Evolutionary conservation across 2,329 filamentous ascomycete species (phyloP).

Genomic region (Chaetomiaceae sp.): DNA sequence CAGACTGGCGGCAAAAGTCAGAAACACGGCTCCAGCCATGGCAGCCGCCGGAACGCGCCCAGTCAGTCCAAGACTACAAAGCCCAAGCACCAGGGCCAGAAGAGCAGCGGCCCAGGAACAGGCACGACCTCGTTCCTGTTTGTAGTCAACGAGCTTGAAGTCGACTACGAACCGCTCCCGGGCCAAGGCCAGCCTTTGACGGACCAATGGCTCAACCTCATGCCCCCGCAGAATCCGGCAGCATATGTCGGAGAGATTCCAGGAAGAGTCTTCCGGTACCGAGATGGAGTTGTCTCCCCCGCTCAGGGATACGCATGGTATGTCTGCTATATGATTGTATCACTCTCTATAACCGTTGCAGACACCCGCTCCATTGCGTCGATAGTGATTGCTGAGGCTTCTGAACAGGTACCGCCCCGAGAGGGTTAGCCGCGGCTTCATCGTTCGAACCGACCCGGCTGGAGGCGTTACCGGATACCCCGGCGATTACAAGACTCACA

Average conservation of each 20-base stretch:
- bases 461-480: not conserved
- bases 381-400: not conserved
- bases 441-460: conserved; percentile 9
- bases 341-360: no score
- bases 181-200: not conserved
- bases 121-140: conserved; percentile 33
- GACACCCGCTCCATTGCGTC: no score
- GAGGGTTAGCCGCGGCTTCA: conserved; percentile 4
- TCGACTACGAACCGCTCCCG: conserved; percentile 17
- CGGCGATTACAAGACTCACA: conserved; percentile 25
- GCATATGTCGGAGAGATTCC: conserved; percentile 28
- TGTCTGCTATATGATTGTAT: no score
- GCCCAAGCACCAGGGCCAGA: not conserved
- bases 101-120: not conserved
- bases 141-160: conserved; percentile 34
- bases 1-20: conserved; percentile 1
- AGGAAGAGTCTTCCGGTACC: conserved; percentile 36
- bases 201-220: conserved; percentile 28
- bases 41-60: not conserved
- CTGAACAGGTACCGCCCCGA: conserved; percentile 6
- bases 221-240: conserved; percentile 28
- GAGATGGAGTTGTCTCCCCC: conserved; percentile 28
- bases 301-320: conserved; percentile 26
- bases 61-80: not conserved
- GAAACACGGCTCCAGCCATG: conserved; percentile 1